These are phyloP conservation scores for Diutina ranongensis DNA, from an alignment of 1,139 yeast genomes.

Conservation along the genomic window DNA sequence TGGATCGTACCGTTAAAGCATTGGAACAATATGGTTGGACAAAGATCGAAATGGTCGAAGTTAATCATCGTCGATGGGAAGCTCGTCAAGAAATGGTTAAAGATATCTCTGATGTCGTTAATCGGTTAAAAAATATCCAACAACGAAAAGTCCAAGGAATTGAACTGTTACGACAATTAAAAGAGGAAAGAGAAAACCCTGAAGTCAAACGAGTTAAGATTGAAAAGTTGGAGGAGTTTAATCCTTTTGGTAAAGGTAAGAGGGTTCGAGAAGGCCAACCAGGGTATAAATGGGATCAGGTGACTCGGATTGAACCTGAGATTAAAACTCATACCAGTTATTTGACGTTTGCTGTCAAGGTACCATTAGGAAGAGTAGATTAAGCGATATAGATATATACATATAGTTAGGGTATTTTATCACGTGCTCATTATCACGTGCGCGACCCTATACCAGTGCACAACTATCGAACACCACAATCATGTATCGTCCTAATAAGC, in stretches of 20 bases:
- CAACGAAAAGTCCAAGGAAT: constrained; percentile 65
- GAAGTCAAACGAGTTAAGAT: background rate
- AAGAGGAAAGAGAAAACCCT: constrained; percentile 14
- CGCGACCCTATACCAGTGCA: background rate
- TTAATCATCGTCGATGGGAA: constrained; percentile 80
- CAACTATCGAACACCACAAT: background rate
- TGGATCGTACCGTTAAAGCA: constrained; percentile 69
- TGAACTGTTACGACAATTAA: constrained; percentile 38
- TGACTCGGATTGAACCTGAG: constrained; percentile 73
- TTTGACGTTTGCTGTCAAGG: constrained; percentile 63
- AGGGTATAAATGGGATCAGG: constrained; percentile 67
- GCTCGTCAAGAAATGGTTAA: constrained; percentile 85
- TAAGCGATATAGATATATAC: too few species aligned
- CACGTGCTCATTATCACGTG: too few species aligned
- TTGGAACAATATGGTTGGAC: constrained; percentile 73
- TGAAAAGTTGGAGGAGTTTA: constrained; percentile 42
- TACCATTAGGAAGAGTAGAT: background rate
- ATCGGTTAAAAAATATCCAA: constrained; percentile 71
- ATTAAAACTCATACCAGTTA: constrained; percentile 91
- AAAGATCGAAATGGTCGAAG: constrained; percentile 88
- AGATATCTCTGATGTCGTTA: constrained; percentile 68
- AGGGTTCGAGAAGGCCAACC: constrained; percentile 82
- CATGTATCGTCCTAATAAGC: background rate
- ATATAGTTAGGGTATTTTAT: too few species aligned
- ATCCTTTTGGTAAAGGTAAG: constrained; percentile 83